Conservation (phyloP, 257 asterid genomes). For the Mentha longifolia region DNA sequence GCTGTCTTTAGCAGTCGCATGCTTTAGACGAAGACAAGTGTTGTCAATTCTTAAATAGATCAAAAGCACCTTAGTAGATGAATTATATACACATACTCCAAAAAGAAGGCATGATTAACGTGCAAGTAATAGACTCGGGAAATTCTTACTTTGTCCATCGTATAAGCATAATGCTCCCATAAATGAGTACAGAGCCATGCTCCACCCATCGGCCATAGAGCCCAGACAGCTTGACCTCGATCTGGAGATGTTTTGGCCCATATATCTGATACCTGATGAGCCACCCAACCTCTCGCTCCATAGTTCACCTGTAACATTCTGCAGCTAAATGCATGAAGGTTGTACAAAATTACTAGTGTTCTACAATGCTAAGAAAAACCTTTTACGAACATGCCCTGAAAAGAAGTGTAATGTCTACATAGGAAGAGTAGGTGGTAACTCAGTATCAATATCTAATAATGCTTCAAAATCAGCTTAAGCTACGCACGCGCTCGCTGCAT, state of each 20-base stretch:
- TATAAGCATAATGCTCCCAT: slow-evolving; percentile 79
- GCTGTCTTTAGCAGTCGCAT: neutral
- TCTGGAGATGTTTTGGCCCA: slow-evolving; percentile 88
- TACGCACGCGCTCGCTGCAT: neutral
- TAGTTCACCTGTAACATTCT: slow-evolving; percentile 82
- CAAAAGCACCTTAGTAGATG: neutral
- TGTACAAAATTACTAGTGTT: slow-evolving; percentile 32
- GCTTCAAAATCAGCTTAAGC: neutral
- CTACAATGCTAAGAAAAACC: neutral
- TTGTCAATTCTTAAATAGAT: neutral
- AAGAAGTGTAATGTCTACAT: neutral
- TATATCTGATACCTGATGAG: slow-evolving; percentile 77
- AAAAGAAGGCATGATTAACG: neutral
- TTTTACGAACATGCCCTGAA: too few species aligned
- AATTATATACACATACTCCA: neutral
- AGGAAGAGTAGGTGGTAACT: neutral
- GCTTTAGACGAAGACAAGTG: too few species aligned
- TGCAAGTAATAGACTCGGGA: neutral
- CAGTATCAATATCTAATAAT: neutral
- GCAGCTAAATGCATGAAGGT: slow-evolving; percentile 63
- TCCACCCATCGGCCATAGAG: slow-evolving; percentile 90
- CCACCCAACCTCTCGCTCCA: slow-evolving; percentile 81
- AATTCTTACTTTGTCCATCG: slow-evolving; percentile 67
- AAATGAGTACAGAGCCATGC: slow-evolving; percentile 87
- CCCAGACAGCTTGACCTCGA: slow-evolving; percentile 64